These are phyloP conservation scores for Metschnikowia koreensis DNA, from an alignment of 805 yeast genomes.

Conservation along the genomic window DNA sequence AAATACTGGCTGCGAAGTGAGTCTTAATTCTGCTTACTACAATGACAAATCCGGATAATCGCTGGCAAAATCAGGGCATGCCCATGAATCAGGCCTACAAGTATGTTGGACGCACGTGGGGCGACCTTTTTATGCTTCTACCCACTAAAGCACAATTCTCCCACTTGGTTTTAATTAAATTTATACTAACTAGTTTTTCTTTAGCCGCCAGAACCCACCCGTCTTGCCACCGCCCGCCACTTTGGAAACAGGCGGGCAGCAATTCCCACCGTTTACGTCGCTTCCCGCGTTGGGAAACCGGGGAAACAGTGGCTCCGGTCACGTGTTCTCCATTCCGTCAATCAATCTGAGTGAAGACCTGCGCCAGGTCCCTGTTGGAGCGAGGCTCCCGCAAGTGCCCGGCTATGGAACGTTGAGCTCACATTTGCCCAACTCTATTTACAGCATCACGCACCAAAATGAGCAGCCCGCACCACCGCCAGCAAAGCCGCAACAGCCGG, in stretches of 20 bases:
- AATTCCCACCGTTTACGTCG: slow-evolving; percentile 49
- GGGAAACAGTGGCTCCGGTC: slow-evolving; percentile 37
- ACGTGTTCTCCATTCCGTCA: slow-evolving; percentile 49
- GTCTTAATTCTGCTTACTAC: not conserved
- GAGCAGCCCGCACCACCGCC: slow-evolving; percentile 19
- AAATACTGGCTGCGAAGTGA: not conserved
- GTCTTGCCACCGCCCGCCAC: slow-evolving; percentile 61
- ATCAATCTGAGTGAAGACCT: slow-evolving; percentile 39
- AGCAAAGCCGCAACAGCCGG: slow-evolving; percentile 11
- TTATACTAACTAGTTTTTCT: slow-evolving; percentile 23
- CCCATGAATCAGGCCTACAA: slow-evolving; percentile 43
- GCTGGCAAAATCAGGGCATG: slow-evolving; percentile 43
- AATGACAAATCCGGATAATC: slow-evolving; percentile 43
- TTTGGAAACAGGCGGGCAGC: slow-evolving; percentile 46
- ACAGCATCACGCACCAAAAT: slow-evolving; percentile 27
- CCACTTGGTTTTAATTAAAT: not conserved
- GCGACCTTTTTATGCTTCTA: not conserved
- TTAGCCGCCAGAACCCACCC: slow-evolving; percentile 59
- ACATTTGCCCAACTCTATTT: slow-evolving; percentile 19
- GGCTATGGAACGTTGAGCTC: slow-evolving; percentile 19
- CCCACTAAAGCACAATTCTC: not conserved
- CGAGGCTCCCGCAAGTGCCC: slow-evolving; percentile 18
- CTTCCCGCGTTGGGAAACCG: slow-evolving; percentile 49
- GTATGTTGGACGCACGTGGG: slow-evolving; percentile 29
- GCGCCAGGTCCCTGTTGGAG: slow-evolving; percentile 11